Base-by-base conservation (phyloP, 345 rosid species). In the Sisymbrium irio region DNA sequence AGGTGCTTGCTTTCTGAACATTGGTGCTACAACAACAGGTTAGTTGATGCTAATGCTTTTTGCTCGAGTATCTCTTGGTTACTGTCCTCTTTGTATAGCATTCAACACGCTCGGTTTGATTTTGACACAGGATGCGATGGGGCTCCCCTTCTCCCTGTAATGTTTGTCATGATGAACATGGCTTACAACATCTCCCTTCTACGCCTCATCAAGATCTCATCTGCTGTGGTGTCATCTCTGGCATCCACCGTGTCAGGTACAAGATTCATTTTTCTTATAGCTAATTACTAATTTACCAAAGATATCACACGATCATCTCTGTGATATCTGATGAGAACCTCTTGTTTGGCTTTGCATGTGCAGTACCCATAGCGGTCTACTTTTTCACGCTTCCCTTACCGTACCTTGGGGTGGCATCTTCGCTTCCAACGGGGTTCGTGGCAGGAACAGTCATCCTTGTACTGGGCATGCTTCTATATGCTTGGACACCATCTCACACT, bases 201-300 rank as follows among this genome's bases (percentile, higher is more conserved):
- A 65, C 97, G 89, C 80, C 96, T 94, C 36, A 83, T 94, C 72
- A 94, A 94, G 83, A 91, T 94, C 67, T 91, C 97, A 51, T 94
- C 97, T 0, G 98, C 97, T 5, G 83, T 94, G 67, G 96, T 88
- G 39, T 91, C 98, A 50, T 89, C 83, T 49, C 95, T 94, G 50
- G 95, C 98, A 59, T 89, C 95, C n/a, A 91, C 96, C 32, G 82
- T 94, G 81, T 94, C 98, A 72, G 98, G 98, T 91, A 78, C 56
- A 67, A 25, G 53, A 37, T 69, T 14, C 10, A 45, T 33, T 25
- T 50, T 60, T 63, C 35, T 8, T 42, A 7, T 47, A 65, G 32
- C 19, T 44, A 62, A 35, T 46, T 25, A 27, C 56, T 45, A 27
- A 60, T 45, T 45, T 9, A 20, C 25, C 12, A 10, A 4, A n/a